Evolutionary conservation across 352 stramenopile species (phyloP).

Genomic region (Phytophthora hibernalis): DNA sequence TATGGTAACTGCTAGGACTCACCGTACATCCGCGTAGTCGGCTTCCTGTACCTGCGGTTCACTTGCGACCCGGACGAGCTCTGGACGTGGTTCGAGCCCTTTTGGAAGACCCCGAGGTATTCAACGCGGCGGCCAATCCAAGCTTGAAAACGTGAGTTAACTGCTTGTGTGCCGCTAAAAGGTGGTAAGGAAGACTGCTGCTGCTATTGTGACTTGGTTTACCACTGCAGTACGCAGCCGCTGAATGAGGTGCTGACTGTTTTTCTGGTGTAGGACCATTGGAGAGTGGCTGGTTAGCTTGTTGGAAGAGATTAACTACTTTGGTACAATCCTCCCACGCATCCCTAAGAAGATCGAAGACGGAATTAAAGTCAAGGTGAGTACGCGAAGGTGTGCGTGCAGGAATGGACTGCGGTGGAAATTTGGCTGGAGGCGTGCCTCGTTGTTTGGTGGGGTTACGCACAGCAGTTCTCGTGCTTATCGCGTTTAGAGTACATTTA

Average conservation of each 20-base stretch:
- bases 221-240: slow-evolving; percentile 31
- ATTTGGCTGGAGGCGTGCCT: slow-evolving; percentile 21
- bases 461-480: slow-evolving; percentile 11
- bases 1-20: slow-evolving; percentile 77
- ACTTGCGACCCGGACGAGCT: slow-evolving; percentile 93
- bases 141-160: slow-evolving; percentile 77
- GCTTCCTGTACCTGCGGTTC: slow-evolving; percentile 98
- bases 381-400: slow-evolving; percentile 7
- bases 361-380: slow-evolving; percentile 95
- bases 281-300: slow-evolving; percentile 92
- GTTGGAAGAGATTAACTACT: slow-evolving; percentile 96
- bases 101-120: slow-evolving; percentile 96
- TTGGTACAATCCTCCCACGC: slow-evolving; percentile 95
- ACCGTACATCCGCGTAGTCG: slow-evolving; percentile 96
- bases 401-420: not conserved
- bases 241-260: slow-evolving; percentile 14
- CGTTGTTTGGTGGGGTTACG: slow-evolving; percentile 33
- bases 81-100: slow-evolving; percentile 96
- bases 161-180: slow-evolving; percentile 3
- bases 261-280: slow-evolving; percentile 80
- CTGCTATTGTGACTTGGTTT: slow-evolving; percentile 19
- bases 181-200: slow-evolving; percentile 45
- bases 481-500: not conserved
- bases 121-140: slow-evolving; percentile 86
- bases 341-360: slow-evolving; percentile 97